These are phyloP conservation scores for Theobroma cacao DNA, from an alignment of 345 rosid genomes.

Conservation along the genomic window DNA sequence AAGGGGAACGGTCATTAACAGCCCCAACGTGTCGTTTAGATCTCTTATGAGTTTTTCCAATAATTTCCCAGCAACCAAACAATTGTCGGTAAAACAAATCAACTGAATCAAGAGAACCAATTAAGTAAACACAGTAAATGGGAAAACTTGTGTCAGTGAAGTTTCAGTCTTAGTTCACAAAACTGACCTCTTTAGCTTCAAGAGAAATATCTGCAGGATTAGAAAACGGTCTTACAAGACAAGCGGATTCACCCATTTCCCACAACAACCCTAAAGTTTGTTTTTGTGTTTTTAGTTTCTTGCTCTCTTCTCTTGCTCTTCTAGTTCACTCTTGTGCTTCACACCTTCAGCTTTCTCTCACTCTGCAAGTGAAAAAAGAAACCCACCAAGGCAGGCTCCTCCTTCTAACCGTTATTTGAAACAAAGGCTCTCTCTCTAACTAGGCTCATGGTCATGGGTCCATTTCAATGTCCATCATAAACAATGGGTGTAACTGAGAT, in stretches of 20 bases:
- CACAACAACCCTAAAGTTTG: not conserved
- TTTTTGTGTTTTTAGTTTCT: not conserved
- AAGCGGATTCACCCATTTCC: slow-evolving; percentile 59
- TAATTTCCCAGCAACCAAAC: slow-evolving; percentile 2
- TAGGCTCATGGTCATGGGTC: not conserved
- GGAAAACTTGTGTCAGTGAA: not conserved
- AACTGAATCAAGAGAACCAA: not conserved
- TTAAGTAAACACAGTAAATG: not conserved
- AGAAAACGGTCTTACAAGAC: slow-evolving; percentile 78
- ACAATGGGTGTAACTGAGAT: not conserved
- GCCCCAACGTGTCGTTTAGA: not conserved
- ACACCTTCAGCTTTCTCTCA: not conserved
- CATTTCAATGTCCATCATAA: not conserved
- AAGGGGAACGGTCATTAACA: slow-evolving; percentile 3
- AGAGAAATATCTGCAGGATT: slow-evolving; percentile 65
- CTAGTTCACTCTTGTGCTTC: not conserved
- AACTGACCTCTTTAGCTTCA: slow-evolving; percentile 54
- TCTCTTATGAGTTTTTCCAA: not conserved
- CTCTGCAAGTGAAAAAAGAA: not conserved
- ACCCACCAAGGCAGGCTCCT: not conserved
- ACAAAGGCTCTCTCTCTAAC: not conserved
- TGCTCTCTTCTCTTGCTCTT: not conserved
- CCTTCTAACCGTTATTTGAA: not conserved
- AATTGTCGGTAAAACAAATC: not conserved
- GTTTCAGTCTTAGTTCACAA: not conserved